phyloP scores from a whole-genome alignment of 2,329 filamentous ascomycete species.

The Immersiporthe knoxdaviesiana region DNA sequence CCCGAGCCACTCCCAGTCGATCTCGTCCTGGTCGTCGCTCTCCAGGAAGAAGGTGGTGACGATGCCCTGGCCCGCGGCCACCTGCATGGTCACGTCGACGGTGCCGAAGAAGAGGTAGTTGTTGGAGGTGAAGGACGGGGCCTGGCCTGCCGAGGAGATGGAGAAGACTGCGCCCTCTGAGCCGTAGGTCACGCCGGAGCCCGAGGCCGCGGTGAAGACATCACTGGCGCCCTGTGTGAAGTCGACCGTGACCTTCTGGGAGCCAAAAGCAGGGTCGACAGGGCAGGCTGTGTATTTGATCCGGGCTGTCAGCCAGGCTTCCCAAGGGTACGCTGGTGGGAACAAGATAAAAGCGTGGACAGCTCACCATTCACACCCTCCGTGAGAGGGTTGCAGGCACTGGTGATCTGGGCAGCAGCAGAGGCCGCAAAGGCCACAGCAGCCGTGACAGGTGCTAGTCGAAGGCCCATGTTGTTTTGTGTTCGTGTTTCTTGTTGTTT shows the following conservation, averaged over 20 bases:
- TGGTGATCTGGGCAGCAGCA: slow-evolving; percentile 60
- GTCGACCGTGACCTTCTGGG: slow-evolving; percentile 50
- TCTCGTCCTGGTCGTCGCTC: slow-evolving; percentile 90
- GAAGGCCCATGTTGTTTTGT: slow-evolving; percentile 48
- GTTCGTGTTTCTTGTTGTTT: no score
- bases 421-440: slow-evolving; percentile 54
- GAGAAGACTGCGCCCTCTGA: slow-evolving; percentile 57
- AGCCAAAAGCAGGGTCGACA: slow-evolving; percentile 75
- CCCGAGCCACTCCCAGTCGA: slow-evolving; percentile 96
- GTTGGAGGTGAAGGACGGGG: slow-evolving; percentile 72
- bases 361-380: slow-evolving; percentile 39
- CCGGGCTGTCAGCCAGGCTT: slow-evolving; percentile 13
- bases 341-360: slow-evolving; percentile 35
- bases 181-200: slow-evolving; percentile 54
- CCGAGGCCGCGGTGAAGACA: slow-evolving; percentile 76
- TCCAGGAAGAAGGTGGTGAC: slow-evolving; percentile 89
- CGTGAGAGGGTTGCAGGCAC: slow-evolving; percentile 59
- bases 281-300: slow-evolving; percentile 66
- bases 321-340: no score
- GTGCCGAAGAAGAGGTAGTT: slow-evolving; percentile 98
- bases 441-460: slow-evolving; percentile 48
- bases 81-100: slow-evolving; percentile 77
- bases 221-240: slow-evolving; percentile 12
- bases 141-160: slow-evolving; percentile 69
- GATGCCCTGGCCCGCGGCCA: slow-evolving; percentile 79